Percentiles rank a stretch among this genome's conserved stretches.
phyloP scores from a whole-genome alignment of 108 stramenopile genomes.

The Nitzschia sp. region DNA sequence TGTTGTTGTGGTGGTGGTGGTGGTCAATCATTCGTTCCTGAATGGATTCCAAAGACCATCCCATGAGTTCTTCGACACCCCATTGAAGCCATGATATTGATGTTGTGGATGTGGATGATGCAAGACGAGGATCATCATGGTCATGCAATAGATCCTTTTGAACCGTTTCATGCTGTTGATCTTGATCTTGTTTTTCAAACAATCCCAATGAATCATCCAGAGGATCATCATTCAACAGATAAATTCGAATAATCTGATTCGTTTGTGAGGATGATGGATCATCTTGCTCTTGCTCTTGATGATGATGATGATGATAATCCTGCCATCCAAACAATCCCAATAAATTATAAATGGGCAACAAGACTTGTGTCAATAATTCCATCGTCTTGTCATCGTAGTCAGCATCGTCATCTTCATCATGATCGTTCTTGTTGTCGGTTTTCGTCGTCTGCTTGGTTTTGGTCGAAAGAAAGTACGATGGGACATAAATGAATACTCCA shows the following conservation, averaged over 20 bases:
- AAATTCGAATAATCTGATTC: background rate
- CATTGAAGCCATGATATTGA: background rate
- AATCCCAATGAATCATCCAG: background rate
- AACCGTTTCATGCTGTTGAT: background rate
- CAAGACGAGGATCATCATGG: background rate
- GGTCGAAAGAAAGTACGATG: background rate
- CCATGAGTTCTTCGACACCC: background rate
- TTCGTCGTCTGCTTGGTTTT: background rate
- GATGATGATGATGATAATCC: background rate
- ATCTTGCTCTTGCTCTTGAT: too few relatives aligned
- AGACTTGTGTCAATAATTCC: slow-evolving; percentile 2
- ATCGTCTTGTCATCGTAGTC: background rate
- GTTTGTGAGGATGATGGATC: background rate
- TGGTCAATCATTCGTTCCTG: background rate
- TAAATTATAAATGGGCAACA: slow-evolving; percentile 22
- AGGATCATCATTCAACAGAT: background rate
- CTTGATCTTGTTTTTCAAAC: too few relatives aligned
- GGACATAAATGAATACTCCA: slow-evolving; percentile 8
- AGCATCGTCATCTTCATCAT: background rate
- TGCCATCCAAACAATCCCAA: slow-evolving; percentile 21
- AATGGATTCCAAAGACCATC: background rate
- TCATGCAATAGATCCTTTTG: background rate
- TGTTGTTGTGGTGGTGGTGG: too few relatives aligned
- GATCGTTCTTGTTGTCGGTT: background rate
- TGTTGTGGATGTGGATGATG: too few relatives aligned